Evolutionary conservation across 495 filamentous ascomycete genomes (phyloP).

Genomic region (Podospora sp.): DNA sequence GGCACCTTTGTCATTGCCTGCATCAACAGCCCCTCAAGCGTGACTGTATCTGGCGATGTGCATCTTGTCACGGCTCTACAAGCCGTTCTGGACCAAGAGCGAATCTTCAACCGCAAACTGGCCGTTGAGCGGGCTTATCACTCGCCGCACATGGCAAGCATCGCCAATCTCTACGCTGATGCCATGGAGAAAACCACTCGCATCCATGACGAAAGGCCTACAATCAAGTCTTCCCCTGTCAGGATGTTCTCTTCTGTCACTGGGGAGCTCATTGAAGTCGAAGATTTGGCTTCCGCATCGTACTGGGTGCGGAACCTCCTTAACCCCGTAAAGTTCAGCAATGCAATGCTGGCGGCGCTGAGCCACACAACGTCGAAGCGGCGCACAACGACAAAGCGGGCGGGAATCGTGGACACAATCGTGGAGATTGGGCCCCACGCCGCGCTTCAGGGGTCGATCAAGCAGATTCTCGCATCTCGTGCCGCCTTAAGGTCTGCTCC

Average conservation of each 20-base stretch:
- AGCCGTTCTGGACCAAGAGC: conserved; percentile 29
- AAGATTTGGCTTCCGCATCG: conserved; percentile 16
- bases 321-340: conserved; percentile 43
- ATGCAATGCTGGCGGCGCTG: conserved; percentile 29
- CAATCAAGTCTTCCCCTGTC: neutral
- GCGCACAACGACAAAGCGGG: no score
- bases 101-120: conserved; percentile 42
- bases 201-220: conserved; percentile 32
- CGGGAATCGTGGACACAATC: conserved; percentile 32
- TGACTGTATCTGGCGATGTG: conserved; percentile 49
- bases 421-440: conserved; percentile 58
- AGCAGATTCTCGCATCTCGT: conserved; percentile 32
- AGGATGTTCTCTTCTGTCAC: neutral
- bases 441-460: conserved; percentile 48
- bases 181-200: conserved; percentile 37
- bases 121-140: conserved; percentile 47
- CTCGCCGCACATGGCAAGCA: conserved; percentile 44
- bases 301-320: conserved; percentile 47
- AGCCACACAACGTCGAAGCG: neutral
- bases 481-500: no score
- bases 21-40: conserved; percentile 50
- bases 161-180: conserved; percentile 41
- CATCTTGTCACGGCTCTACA: conserved; percentile 40
- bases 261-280: conserved; percentile 25
- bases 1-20: conserved; percentile 40